Conservation (phyloP, 148 eudicot species). For the Vaccinium vitisidaea region DNA sequence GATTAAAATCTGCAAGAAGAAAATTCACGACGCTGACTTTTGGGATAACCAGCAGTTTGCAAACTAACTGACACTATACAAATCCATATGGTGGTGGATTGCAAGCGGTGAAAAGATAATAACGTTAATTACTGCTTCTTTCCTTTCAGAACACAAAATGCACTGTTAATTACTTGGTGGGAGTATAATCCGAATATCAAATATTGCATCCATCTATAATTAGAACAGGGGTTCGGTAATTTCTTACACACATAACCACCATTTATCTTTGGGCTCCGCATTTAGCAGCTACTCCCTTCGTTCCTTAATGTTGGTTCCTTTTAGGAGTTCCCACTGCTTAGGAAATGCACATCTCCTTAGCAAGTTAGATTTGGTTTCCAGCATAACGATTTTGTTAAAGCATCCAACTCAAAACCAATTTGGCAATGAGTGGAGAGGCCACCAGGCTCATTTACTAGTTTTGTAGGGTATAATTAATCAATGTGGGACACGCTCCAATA, state of each 20-base stretch:
- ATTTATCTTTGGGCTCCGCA: background rate
- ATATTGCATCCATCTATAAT: background rate
- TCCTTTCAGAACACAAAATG: background rate
- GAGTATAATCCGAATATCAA: background rate
- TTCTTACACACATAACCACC: background rate
- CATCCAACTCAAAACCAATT: no score
- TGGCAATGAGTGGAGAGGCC: no score
- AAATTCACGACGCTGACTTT: background rate
- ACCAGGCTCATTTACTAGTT: no score
- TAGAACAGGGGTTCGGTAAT: background rate
- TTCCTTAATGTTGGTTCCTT: background rate
- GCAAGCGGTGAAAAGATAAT: background rate
- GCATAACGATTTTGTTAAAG: background rate
- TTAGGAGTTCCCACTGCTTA: background rate
- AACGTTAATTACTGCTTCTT: background rate
- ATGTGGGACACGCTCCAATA: no score
- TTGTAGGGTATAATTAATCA: no score
- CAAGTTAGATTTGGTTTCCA: background rate
- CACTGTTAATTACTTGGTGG: background rate
- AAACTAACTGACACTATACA: background rate
- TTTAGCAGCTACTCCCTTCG: background rate
- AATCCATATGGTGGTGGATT: background rate
- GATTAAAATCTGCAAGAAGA: background rate
- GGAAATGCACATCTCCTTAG: background rate
- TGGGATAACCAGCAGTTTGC: background rate